Base-by-base conservation (phyloP, 768 basidiomycete species). In the Sarcodon sp. region DNA sequence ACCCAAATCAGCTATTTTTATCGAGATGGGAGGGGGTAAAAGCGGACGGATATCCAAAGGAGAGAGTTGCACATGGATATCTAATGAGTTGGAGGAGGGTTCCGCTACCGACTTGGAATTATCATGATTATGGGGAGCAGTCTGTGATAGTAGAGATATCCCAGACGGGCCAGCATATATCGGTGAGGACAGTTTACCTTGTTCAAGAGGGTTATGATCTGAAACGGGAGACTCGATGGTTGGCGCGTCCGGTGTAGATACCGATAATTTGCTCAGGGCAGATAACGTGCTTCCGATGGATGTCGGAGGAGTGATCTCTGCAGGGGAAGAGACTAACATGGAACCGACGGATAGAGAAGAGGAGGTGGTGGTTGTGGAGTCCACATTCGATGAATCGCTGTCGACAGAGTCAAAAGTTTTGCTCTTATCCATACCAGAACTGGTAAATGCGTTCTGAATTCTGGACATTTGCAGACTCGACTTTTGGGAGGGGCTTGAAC, bases 1-100 rank as follows among this genome's bases (percentile, higher is more conserved):
- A 21, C 91, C 91, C 39, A 96, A 68, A 67, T 96, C 91, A 32
- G 91, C 91, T 52, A 96, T 92, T 72, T 96, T 94, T 59, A 96
- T 76, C 15, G 76, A 80, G 54, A 96, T 80, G 3, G 76, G 75
- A 13, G 70, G 72, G 31, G 37, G 55, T 46, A 50, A 46, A 1
- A 49, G n/a, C 4, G 46, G 34, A 21, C 39, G 50, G 11, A 49
- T 45, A 15, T 44, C 41, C 13, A 54, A 51, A 3, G 55, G 50
- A 27, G 21, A 27, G 21, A 27, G 21, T 27, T 27, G 21, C 21
- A 4, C 21, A 27, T 27, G 21, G 21, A 27, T 27, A 27, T 27
- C 21, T 8, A 11, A 4, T 16, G 39, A 11, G 37, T 38, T 2
- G 12, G 37, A 33, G 33, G 13, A n/a, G 46, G 16, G 15, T 33